phyloP scores from a whole-genome alignment of 352 stramenopile genomes.

The Phytophthora cactorum region DNA sequence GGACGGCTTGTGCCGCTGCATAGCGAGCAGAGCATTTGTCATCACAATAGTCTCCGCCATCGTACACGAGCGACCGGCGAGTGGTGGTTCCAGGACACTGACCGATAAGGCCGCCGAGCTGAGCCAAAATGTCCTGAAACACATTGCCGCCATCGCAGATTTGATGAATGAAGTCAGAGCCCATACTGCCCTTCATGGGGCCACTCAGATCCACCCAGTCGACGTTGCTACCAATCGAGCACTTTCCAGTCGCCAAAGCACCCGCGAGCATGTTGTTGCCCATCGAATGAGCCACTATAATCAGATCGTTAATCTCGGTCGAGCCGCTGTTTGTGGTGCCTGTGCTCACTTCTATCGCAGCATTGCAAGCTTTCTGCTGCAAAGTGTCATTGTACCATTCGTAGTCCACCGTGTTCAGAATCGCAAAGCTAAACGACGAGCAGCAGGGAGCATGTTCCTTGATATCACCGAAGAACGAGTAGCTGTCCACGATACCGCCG shows the following conservation, averaged over 20 bases:
- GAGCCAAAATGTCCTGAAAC: conserved; percentile 27
- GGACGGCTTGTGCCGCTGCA: conserved; percentile 33
- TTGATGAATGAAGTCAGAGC: conserved; percentile 49
- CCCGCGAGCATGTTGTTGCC: conserved; percentile 62
- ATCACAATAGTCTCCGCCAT: conserved; percentile 44
- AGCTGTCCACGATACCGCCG: conserved; percentile 40
- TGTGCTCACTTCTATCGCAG: conserved; percentile 40
- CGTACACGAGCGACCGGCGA: conserved; percentile 42
- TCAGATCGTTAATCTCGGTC: conserved; percentile 57
- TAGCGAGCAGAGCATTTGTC: conserved; percentile 37
- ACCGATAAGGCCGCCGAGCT: conserved; percentile 40
- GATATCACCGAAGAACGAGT: conserved; percentile 55
- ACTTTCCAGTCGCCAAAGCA: conserved; percentile 53
- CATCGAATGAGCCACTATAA: conserved; percentile 67
- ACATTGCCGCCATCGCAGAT: conserved; percentile 42
- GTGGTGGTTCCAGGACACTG: conserved; percentile 52
- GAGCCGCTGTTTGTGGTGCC: conserved; percentile 23
- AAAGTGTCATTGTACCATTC: conserved; percentile 59
- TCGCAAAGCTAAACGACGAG: conserved; percentile 51
- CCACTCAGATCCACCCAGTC: conserved; percentile 51
- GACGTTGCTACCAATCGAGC: conserved; percentile 41
- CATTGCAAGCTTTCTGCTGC: conserved; percentile 47
- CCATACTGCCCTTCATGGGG: conserved; percentile 60
- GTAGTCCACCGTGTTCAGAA: conserved; percentile 59
- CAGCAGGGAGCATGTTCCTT: conserved; percentile 61